Evolutionary conservation across 2,329 filamentous ascomycete species (phyloP), one percentile per base, ranked within the genome.

Genomic region (Fusarium brachygibbosum): DNA sequence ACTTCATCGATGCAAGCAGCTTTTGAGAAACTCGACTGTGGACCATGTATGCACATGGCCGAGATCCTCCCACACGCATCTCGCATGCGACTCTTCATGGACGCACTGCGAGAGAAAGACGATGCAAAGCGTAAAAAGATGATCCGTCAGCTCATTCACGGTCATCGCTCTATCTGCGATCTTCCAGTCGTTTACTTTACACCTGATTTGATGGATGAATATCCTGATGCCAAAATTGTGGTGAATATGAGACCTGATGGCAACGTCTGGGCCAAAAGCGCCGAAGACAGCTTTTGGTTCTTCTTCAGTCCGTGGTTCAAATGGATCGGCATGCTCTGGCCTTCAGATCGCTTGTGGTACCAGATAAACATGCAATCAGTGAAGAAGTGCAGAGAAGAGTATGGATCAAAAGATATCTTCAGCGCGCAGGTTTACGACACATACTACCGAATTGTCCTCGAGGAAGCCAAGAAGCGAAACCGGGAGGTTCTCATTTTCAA

Each of bases 161-260:
- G 78, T 2, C 76, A 79, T 49, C 68, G 68, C 1, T 73, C 75
- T 11, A 66, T 73, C 1, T 67, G 72, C 38, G 69, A 81, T 50
- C 73, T 80, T 14, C 79, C 79, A 0, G 75, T 70, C 2, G 68
- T 76, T 6, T 69, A 70, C 40, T 81, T 81, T 62, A 65, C 74
- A 0, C 74, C 77, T 12, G 79, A 81, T 38, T 60, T 81, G 35
- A 79, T 81, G 77, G 79, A 81, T 31, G 76, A 79, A 69, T 81
- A 79, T 9, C 78, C 78, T 0, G 76, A 79, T 4, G 77, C 76
- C 2, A 64, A 70, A 2, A 49, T 81, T 6, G 66, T 81, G 0
- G 57, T 81, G 2, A 81, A 81, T 16, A 68, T 72, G 17, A 75
- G 77, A 13, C 63, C 70, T 1, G 68, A 71, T 25, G 66, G 71